Percentiles rank a stretch among this genome's conserved stretches.
These are phyloP conservation scores for Apiotrichum porosum DNA, from an alignment of 1,284 basidiomycete genomes.

Conservation along the genomic window DNA sequence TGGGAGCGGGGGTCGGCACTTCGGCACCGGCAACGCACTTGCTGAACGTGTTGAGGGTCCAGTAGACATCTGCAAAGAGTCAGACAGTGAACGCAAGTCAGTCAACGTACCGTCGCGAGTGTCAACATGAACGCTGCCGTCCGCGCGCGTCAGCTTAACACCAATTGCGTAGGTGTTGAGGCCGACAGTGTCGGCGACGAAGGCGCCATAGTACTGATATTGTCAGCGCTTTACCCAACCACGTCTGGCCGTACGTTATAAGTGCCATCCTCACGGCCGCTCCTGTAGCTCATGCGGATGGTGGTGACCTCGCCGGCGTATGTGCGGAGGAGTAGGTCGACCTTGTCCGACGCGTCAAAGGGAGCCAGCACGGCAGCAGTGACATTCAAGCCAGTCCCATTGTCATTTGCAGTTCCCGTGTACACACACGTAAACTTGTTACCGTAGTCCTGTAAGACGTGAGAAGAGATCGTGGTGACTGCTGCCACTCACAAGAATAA, in stretches of 20 bases:
- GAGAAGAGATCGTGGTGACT: too few relatives aligned
- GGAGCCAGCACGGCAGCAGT: constrained; percentile 14
- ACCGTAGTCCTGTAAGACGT: too few relatives aligned
- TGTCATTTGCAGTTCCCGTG: not conserved
- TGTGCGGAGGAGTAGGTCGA: constrained; percentile 9
- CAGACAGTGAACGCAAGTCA: too few relatives aligned
- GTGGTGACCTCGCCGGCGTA: not conserved
- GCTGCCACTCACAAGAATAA: too few relatives aligned
- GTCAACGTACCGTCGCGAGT: constrained; percentile 8
- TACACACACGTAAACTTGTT: constrained; percentile 11
- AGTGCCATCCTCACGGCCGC: constrained; percentile 4
- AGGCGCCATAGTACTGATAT: constrained; percentile 3
- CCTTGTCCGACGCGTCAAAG: constrained; percentile 10
- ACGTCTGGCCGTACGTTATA: too few relatives aligned
- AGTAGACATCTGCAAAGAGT: constrained; percentile 13
- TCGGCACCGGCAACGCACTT: constrained; percentile 11
- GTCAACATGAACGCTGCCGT: constrained; percentile 10
- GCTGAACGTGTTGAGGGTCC: not conserved
- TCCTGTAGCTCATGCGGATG: constrained; percentile 5
- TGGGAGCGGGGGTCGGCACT: constrained; percentile 1
- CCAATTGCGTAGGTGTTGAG: constrained; percentile 2
- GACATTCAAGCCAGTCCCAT: constrained; percentile 11
- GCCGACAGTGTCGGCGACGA: constrained; percentile 7
- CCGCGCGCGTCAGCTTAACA: constrained; percentile 5
- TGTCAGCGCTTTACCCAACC: too few relatives aligned